Percentiles rank a stretch among this genome's conserved stretches.
Conservation (phyloP, 306 rosid genomes). For the Dalbergia cochinchinensis region DNA sequence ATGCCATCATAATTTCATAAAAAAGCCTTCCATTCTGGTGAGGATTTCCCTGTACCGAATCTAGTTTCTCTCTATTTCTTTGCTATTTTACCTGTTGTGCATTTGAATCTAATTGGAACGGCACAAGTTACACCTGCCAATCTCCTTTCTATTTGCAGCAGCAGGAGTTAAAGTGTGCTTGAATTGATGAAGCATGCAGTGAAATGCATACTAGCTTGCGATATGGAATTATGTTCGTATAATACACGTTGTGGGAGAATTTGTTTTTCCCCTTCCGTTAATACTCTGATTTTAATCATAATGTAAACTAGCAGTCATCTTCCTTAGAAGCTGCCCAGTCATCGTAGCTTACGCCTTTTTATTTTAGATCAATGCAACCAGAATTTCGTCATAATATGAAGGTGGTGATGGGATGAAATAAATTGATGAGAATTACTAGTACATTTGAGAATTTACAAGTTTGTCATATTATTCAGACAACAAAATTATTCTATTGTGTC, state of each 20-base stretch:
- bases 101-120: slow-evolving; percentile 1
- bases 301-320: neutral
- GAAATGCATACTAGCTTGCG: neutral
- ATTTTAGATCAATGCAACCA: neutral
- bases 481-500: too few species aligned
- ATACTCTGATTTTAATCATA: neutral
- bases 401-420: neutral
- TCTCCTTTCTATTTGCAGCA: neutral
- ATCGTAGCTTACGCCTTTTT: neutral
- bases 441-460: too few species aligned
- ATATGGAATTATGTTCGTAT: slow-evolving; percentile 3
- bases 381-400: neutral
- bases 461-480: too few species aligned
- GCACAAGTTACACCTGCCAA: slow-evolving; percentile 4
- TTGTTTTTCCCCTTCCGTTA: neutral
- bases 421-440: too few species aligned
- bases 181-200: slow-evolving; percentile 2
- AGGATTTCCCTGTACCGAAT: slow-evolving; percentile 20
- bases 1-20: slow-evolving; percentile 10
- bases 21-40: neutral
- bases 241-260: neutral
- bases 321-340: neutral
- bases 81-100: neutral
- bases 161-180: neutral
- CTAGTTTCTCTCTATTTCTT: neutral